A percentile compares a stretch with the other conserved stretches of the same genome.
Conservation (phyloP, 1,139 yeast genomes). For the Yamadazyma diddensiae region DNA sequence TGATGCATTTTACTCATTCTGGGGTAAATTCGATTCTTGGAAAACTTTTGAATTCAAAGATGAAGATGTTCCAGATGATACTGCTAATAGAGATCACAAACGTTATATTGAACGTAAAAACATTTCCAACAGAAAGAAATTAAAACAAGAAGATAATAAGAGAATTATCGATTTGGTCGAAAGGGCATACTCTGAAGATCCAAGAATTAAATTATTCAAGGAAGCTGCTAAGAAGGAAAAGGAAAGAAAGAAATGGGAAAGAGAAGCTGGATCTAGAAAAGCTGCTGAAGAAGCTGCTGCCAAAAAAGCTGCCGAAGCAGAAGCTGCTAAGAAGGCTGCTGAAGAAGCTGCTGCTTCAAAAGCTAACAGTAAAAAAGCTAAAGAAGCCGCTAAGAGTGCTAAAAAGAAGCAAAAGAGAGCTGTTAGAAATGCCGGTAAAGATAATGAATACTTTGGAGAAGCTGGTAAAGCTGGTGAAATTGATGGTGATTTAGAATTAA, state of each 20-base stretch:
- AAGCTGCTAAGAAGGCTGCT: conserved; percentile 66
- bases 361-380: conserved; percentile 78
- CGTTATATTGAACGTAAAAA: conserved; percentile 98
- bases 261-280: conserved; percentile 95
- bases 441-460: conserved; percentile 80
- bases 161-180: conserved; percentile 84
- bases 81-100: conserved; percentile 98
- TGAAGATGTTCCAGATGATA: conserved; percentile 99
- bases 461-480: conserved; percentile 62
- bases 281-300: conserved; percentile 86
- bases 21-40: conserved; percentile 98
- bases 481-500: conserved; percentile 75
- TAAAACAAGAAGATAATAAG: conserved; percentile 95
- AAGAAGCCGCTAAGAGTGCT: conserved; percentile 95
- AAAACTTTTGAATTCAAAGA: conserved; percentile 96
- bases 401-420: conserved; percentile 98
- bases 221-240: conserved; percentile 93
- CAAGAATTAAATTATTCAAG: conserved; percentile 90
- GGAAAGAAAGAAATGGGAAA: conserved; percentile 95
- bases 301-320: conserved; percentile 74
- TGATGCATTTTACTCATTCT: conserved; percentile 84
- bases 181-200: conserved; percentile 86
- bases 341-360: conserved; percentile 97
- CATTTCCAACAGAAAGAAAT: conserved; percentile 94
- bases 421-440: conserved; percentile 81